Percentiles rank a stretch among this genome's conserved stretches.
Conservation (phyloP, 2,329 filamentous ascomycete genomes). For the Colletotrichum nymphaeae region DNA sequence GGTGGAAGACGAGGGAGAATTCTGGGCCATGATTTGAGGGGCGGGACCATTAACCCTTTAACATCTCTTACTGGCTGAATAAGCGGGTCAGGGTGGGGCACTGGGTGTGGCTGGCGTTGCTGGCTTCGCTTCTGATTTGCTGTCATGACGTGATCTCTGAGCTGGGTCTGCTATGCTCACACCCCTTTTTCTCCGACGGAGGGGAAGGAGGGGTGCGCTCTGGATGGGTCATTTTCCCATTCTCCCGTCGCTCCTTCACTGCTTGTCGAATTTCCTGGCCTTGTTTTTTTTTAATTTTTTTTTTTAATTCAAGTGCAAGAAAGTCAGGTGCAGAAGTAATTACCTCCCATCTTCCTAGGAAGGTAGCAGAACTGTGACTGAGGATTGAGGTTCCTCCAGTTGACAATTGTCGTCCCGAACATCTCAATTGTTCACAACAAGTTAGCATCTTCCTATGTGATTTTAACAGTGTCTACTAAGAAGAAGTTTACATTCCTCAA, state of each 20-base stretch:
- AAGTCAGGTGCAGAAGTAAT: neutral
- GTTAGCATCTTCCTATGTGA: neutral
- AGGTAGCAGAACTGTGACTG: neutral
- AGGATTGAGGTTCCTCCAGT: neutral
- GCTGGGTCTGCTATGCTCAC: neutral
- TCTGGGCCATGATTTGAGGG: conserved; percentile 65
- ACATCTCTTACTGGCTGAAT: conserved; percentile 63
- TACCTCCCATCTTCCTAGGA: neutral
- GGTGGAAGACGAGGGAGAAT: conserved; percentile 55
- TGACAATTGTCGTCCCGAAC: neutral
- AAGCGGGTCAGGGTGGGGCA: conserved; percentile 51
- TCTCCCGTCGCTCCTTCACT: neutral
- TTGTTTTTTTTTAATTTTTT: neutral
- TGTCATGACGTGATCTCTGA: conserved; percentile 36
- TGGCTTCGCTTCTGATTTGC: conserved; percentile 33
- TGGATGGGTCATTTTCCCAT: neutral
- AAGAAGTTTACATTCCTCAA: too few relatives aligned
- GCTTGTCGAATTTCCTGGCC: conserved; percentile 4
- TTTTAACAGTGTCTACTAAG: too few relatives aligned
- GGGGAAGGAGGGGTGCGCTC: neutral
- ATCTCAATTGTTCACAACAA: neutral
- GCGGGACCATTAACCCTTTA: conserved; percentile 54
- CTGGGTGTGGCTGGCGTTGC: conserved; percentile 12
- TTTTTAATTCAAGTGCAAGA: neutral
- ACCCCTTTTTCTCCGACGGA: neutral